phyloP scores from a whole-genome alignment of 257 asterid genomes.

The Orobanche coerulescens region DNA sequence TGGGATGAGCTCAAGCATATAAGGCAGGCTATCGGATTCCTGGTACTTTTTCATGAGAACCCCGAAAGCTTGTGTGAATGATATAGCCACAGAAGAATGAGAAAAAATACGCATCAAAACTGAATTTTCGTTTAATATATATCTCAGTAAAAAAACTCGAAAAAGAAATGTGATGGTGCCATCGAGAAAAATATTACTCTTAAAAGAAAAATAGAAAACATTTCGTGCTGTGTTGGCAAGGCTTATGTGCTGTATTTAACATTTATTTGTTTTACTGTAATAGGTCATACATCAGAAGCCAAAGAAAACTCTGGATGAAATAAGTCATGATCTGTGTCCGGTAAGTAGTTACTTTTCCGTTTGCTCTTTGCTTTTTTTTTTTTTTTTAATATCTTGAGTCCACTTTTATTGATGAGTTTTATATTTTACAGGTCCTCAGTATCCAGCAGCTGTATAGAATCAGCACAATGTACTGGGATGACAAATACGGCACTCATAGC shows the following conservation, averaged over 20 bases:
- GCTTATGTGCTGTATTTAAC: background rate
- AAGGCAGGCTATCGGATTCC: conserved; percentile 97
- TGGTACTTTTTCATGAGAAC: conserved; percentile 44
- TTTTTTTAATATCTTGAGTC: background rate
- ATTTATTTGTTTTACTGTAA: conserved; percentile 19
- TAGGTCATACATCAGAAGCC: conserved; percentile 99
- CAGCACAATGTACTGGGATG: conserved; percentile 99
- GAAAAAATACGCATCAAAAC: background rate
- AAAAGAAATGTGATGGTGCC: too few species aligned
- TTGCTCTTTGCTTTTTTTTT: background rate
- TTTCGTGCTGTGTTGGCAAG: too few species aligned
- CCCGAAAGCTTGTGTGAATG: background rate
- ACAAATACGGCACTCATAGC: conserved; percentile 97
- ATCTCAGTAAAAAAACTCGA: too few species aligned
- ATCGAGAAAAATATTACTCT: too few species aligned
- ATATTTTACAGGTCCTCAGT: conserved; percentile 64
- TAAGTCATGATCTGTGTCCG: conserved; percentile 94
- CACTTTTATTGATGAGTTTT: conserved; percentile 14
- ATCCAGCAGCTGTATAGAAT: conserved; percentile 96
- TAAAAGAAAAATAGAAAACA: too few species aligned
- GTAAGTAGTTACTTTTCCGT: conserved; percentile 37
- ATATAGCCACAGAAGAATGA: background rate
- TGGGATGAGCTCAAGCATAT: conserved; percentile 99
- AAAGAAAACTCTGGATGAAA: conserved; percentile 87
- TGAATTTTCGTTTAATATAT: background rate